These are phyloP conservation scores for Corymbia citriodora DNA, from an alignment of 441 rosid species.

Conservation along the genomic window DNA sequence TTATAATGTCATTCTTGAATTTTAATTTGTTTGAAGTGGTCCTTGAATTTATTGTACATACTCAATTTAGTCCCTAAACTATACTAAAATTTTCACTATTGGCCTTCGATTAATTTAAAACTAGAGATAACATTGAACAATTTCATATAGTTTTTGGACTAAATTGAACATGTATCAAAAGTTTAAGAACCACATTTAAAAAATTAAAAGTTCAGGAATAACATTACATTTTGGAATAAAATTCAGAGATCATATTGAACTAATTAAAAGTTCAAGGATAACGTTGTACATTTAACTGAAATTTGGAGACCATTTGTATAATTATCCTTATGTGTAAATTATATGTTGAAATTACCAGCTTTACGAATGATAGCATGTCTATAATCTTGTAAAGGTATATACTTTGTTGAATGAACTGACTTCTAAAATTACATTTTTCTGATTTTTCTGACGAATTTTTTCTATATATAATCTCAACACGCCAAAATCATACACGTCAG, in stretches of 20 bases:
- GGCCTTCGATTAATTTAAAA: neutral
- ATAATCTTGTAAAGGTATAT: neutral
- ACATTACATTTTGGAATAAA: neutral
- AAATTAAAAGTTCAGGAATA: too few relatives aligned
- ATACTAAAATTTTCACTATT: too few relatives aligned
- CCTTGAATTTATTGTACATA: fast-evolving
- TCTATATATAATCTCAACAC: neutral
- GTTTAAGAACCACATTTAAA: fast-evolving
- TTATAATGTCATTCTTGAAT: fast-evolving
- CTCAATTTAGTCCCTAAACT: neutral
- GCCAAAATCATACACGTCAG: neutral
- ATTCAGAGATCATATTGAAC: fast-evolving
- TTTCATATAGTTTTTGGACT: fast-evolving
- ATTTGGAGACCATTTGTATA: too few relatives aligned
- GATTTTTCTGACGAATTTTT: neutral
- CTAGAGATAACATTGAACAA: neutral
- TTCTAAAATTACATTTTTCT: neutral
- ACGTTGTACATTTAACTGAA: fast-evolving
- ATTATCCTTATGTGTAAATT: fast-evolving
- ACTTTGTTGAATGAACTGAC: neutral
- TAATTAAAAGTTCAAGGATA: fast-evolving
- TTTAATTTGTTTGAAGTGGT: neutral
- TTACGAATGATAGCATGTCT: neutral
- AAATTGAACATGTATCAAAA: neutral
- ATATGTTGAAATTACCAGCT: neutral